Conservation (phyloP, 1,139 yeast species). For the Suhomyces bolitotheri region DNA sequence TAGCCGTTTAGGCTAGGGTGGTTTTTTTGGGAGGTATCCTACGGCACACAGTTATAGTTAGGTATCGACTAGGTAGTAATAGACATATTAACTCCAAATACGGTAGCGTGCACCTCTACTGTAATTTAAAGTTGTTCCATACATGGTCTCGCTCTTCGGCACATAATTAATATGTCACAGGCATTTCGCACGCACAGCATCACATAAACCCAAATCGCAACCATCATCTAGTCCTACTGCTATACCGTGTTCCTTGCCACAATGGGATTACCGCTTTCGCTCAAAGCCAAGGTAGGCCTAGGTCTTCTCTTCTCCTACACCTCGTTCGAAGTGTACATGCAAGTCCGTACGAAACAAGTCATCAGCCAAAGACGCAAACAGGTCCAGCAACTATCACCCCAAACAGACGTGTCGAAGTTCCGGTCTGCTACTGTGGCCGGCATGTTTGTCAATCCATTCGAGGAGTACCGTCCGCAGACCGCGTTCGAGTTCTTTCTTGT, state of each 20-base stretch:
- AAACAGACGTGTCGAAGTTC: conserved; percentile 30
- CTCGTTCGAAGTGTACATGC: conserved; percentile 65
- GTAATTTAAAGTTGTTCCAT: too few species aligned
- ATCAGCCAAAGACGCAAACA: conserved; percentile 53
- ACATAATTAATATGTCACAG: too few species aligned
- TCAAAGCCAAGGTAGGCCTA: conserved; percentile 44
- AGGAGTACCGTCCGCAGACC: conserved; percentile 89
- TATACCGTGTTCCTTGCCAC: too few species aligned
- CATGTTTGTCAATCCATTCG: conserved; percentile 84
- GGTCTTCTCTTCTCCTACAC: conserved; percentile 66
- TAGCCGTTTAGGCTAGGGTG: background rate
- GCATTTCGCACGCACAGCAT: too few species aligned
- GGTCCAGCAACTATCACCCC: conserved; percentile 23
- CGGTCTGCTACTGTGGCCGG: conserved; percentile 66
- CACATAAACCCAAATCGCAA: too few species aligned
- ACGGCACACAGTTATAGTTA: too few species aligned
- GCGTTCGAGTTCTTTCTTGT: conserved; percentile 79
- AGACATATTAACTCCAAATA: conserved; percentile 1
- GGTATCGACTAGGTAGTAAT: too few species aligned
- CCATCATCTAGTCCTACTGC: too few species aligned
- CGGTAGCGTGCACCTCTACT: too few species aligned
- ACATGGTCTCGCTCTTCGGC: too few species aligned
- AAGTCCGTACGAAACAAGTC: conserved; percentile 53
- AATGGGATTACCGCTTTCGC: conserved; percentile 15
- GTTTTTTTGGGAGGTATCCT: background rate